phyloP scores from a whole-genome alignment of 352 stramenopile genomes.

The Pseudoperonospora humuli region DNA sequence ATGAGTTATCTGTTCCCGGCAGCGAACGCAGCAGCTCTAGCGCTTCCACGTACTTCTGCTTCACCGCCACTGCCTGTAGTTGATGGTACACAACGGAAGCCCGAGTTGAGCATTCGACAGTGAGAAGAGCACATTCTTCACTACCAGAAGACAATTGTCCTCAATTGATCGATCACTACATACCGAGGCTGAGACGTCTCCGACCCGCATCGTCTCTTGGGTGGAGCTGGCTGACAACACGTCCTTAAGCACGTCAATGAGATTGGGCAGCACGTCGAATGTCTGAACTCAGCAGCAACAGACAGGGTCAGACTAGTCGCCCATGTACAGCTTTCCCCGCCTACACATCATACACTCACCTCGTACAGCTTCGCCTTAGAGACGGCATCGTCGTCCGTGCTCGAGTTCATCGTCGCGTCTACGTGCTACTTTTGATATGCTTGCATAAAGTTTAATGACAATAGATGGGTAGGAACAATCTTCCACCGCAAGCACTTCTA shows the following conservation, averaged over 20 bases:
- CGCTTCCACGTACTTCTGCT: slow-evolving; percentile 67
- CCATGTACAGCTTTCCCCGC: neutral
- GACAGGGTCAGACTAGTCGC: too few species aligned
- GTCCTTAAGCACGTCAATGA: slow-evolving; percentile 84
- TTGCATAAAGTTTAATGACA: neutral
- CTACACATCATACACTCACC: slow-evolving; percentile 11
- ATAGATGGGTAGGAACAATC: slow-evolving; percentile 1
- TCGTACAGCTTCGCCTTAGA: slow-evolving; percentile 68
- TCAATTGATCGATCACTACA: neutral
- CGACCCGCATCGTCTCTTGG: slow-evolving; percentile 70
- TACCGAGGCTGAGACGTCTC: slow-evolving; percentile 76
- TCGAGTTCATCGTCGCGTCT: slow-evolving; percentile 22
- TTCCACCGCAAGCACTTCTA: neutral
- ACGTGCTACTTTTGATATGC: too few species aligned
- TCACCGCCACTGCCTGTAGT: slow-evolving; percentile 56
- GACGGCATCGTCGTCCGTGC: slow-evolving; percentile 27
- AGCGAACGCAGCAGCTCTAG: slow-evolving; percentile 61
- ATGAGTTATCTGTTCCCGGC: slow-evolving; percentile 64
- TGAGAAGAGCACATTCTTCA: neutral
- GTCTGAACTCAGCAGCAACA: slow-evolving; percentile 21
- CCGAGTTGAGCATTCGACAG: neutral
- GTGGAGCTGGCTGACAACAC: slow-evolving; percentile 62
- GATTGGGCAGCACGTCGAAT: slow-evolving; percentile 72
- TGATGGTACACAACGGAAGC: neutral
- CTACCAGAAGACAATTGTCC: too few species aligned